Conservation (phyloP, 441 rosid genomes). For the Adansonia rubrostipa region DNA sequence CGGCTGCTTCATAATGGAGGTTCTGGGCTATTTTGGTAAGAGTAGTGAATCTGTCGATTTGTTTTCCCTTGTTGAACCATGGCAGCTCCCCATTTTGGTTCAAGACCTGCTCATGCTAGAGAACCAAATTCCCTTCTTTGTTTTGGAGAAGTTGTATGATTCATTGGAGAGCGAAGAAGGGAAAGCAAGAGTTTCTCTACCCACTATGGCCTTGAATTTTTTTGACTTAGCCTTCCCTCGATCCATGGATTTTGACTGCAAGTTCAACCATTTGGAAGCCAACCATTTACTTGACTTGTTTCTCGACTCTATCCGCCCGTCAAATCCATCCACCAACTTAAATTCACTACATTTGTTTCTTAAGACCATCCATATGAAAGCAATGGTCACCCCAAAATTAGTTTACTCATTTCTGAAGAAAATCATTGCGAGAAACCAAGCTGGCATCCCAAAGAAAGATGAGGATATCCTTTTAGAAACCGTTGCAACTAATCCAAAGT, state of each 20-base stretch:
- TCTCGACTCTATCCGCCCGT: constrained; percentile 54
- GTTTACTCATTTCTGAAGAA: background rate
- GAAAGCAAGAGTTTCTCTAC: background rate
- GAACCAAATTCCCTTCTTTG: constrained; percentile 18
- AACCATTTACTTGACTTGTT: constrained; percentile 60
- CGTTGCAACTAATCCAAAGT: background rate
- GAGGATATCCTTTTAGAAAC: background rate
- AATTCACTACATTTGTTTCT: no score
- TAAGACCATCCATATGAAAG: no score
- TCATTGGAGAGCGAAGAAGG: background rate
- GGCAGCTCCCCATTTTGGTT: constrained; percentile 11
- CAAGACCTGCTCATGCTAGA: constrained; percentile 3
- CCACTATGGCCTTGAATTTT: background rate
- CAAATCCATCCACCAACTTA: constrained; percentile 47
- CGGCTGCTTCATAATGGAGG: background rate
- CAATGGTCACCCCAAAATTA: background rate
- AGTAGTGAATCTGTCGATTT: background rate
- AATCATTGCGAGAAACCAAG: background rate
- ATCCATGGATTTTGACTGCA: constrained; percentile 68
- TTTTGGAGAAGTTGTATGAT: background rate
- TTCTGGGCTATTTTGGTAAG: background rate
- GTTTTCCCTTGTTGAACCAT: background rate
- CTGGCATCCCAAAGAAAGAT: background rate
- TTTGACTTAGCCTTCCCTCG: constrained; percentile 38
- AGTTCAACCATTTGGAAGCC: constrained; percentile 80